phyloP scores from a whole-genome alignment of 257 asterid species.

The Salvia hispanica region DNA sequence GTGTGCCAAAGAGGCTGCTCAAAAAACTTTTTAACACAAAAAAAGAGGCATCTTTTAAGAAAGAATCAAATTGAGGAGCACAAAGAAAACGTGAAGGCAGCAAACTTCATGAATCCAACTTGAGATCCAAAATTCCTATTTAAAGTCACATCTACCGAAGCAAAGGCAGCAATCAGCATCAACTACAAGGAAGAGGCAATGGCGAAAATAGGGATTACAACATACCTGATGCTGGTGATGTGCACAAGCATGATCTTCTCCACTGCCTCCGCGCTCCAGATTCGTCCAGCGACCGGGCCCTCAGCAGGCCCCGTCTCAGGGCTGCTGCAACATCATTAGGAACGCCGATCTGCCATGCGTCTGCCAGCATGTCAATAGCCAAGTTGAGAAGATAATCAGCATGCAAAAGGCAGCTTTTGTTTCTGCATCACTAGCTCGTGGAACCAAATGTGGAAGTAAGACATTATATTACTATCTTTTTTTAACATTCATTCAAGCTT shows the following conservation, averaged over 20 bases:
- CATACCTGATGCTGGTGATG: constrained; percentile 30
- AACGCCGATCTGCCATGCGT: constrained; percentile 52
- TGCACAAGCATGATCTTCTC: constrained; percentile 15
- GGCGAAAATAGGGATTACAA: constrained; percentile 8
- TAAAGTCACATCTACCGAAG: too few species aligned
- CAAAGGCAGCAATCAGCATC: too few species aligned
- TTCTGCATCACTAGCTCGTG: constrained; percentile 43
- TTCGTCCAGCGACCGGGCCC: constrained; percentile 59
- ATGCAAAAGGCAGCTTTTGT: constrained; percentile 63
- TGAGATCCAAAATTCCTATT: too few species aligned
- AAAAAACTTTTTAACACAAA: too few species aligned
- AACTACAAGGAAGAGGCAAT: constrained; percentile 27
- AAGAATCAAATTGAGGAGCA: too few species aligned
- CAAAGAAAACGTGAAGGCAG: too few species aligned
- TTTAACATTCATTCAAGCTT: neutral
- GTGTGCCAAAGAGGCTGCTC: too few species aligned
- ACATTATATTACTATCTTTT: neutral
- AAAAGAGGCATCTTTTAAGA: too few species aligned
- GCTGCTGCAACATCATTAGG: constrained; percentile 51
- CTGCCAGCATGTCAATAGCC: constrained; percentile 44
- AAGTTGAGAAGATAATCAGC: constrained; percentile 52
- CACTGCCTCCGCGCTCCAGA: constrained; percentile 41
- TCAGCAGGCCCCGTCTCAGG: constrained; percentile 39
- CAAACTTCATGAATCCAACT: too few species aligned
- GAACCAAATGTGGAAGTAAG: constrained; percentile 70